phyloP scores from a whole-genome alignment of 257 asterid genomes.

The Plectranthus barbatus region DNA sequence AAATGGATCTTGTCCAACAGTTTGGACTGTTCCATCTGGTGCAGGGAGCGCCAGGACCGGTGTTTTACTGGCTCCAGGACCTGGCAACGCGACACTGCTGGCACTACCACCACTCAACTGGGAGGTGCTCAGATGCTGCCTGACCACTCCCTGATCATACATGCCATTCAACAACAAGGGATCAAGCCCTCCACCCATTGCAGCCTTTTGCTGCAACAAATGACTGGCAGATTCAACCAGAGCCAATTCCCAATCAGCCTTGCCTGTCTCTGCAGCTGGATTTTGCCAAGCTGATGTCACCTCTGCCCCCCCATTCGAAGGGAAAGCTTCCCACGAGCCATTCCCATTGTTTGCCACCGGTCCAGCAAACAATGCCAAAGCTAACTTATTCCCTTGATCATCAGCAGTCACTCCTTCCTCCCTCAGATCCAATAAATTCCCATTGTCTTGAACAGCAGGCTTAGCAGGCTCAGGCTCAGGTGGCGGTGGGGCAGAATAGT shows the following conservation, averaged over 20 bases:
- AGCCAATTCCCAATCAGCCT: slow-evolving; percentile 91
- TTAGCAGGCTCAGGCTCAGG: slow-evolving; percentile 55
- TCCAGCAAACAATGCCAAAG: slow-evolving; percentile 79
- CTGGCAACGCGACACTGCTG: slow-evolving; percentile 82
- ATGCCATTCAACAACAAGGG: slow-evolving; percentile 73
- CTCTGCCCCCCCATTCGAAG: slow-evolving; percentile 39
- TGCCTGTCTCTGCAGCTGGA: slow-evolving; percentile 75
- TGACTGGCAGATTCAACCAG: slow-evolving; percentile 70
- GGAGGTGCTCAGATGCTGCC: slow-evolving; percentile 55
- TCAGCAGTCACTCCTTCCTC: slow-evolving; percentile 74
- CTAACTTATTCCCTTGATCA: slow-evolving; percentile 73
- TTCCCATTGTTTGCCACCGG: slow-evolving; percentile 42
- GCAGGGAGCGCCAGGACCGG: slow-evolving; percentile 79
- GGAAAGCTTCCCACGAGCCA: slow-evolving; percentile 82
- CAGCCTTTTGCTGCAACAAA: slow-evolving; percentile 60
- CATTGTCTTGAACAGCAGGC: slow-evolving; percentile 33
- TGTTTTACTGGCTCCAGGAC: slow-evolving; percentile 40
- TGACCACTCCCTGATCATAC: slow-evolving; percentile 79
- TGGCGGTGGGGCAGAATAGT: slow-evolving; percentile 39
- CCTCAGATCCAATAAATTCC: slow-evolving; percentile 68
- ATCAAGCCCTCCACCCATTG: slow-evolving; percentile 84
- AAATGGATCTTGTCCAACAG: slow-evolving; percentile 74
- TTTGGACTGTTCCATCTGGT: slow-evolving; percentile 70
- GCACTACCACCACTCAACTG: slow-evolving; percentile 66
- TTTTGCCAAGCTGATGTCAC: slow-evolving; percentile 92